These are phyloP conservation scores for Vicia sativa DNA, from an alignment of 306 rosid species.

Conservation along the genomic window DNA sequence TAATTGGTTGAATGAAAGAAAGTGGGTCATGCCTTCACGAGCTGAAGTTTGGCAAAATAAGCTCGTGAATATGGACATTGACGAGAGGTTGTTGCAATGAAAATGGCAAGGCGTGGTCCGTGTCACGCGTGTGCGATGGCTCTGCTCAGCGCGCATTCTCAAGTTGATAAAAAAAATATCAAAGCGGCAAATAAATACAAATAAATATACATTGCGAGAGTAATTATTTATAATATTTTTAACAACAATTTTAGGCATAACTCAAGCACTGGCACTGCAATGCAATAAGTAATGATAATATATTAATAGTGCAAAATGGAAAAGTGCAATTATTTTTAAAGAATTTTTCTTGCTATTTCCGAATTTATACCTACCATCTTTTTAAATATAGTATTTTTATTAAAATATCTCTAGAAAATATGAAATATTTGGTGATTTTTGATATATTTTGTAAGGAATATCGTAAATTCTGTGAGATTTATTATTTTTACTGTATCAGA, in stretches of 20 bases:
- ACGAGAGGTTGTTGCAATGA: constrained; percentile 21
- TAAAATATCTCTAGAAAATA: too few relatives aligned
- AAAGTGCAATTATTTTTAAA: neutral
- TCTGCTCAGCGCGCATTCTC: neutral
- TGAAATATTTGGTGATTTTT: too few relatives aligned
- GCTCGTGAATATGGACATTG: constrained; percentile 43
- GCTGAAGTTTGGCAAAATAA: constrained; percentile 20
- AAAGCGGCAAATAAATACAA: neutral
- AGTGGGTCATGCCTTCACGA: constrained; percentile 52
- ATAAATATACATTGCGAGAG: neutral
- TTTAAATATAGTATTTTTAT: too few relatives aligned
- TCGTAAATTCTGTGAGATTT: too few relatives aligned
- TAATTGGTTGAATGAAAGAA: constrained; percentile 16
- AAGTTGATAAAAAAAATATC: too few relatives aligned
- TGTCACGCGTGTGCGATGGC: constrained; percentile 7
- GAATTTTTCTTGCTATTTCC: too few relatives aligned
- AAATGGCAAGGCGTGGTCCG: neutral
- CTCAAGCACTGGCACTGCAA: neutral
- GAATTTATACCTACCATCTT: too few relatives aligned
- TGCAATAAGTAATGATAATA: neutral
- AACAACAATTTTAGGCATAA: neutral
- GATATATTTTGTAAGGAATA: too few relatives aligned
- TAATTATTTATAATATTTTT: neutral
- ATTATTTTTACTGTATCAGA: too few relatives aligned
- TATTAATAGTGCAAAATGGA: neutral